phyloP scores from a whole-genome alignment of 2,329 filamentous ascomycete genomes.

The Coniochaeta hoffmannii region DNA sequence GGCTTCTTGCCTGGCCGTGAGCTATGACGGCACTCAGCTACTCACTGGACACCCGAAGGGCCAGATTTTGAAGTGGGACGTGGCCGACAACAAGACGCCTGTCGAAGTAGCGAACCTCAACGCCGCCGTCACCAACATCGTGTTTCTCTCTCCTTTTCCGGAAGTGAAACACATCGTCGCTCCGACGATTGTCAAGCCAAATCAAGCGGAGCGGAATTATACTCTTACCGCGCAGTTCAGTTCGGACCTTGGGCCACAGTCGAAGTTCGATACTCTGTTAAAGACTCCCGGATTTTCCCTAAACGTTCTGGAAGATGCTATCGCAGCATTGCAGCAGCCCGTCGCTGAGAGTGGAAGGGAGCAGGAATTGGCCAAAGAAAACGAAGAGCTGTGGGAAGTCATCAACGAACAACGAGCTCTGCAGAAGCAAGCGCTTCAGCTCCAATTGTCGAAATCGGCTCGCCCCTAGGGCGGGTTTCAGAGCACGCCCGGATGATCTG shows the following conservation, averaged over 20 bases:
- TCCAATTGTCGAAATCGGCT: slow-evolving; percentile 8
- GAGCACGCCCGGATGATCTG: neutral
- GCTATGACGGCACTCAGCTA: slow-evolving; percentile 74
- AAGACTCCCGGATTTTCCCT: slow-evolving; percentile 37
- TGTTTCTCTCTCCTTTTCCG: slow-evolving; percentile 59
- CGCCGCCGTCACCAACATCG: slow-evolving; percentile 73
- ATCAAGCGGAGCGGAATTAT: slow-evolving; percentile 58
- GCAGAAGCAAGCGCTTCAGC: slow-evolving; percentile 24
- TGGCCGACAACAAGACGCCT: slow-evolving; percentile 61
- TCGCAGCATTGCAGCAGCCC: slow-evolving; percentile 36
- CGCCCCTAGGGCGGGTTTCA: slow-evolving; percentile 6
- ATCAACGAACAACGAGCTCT: slow-evolving; percentile 28
- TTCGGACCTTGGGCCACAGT: slow-evolving; percentile 28
- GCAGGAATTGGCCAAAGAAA: slow-evolving; percentile 25
- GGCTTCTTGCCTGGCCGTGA: slow-evolving; percentile 62
- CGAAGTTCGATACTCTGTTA: slow-evolving; percentile 37
- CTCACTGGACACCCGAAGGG: slow-evolving; percentile 77
- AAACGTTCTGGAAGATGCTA: slow-evolving; percentile 40
- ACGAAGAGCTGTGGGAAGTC: slow-evolving; percentile 30
- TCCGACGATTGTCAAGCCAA: slow-evolving; percentile 71
- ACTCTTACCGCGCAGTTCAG: slow-evolving; percentile 59
- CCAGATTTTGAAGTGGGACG: slow-evolving; percentile 73
- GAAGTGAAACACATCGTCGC: slow-evolving; percentile 36
- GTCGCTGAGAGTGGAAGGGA: slow-evolving; percentile 19
- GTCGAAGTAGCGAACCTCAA: slow-evolving; percentile 65